phyloP scores from a whole-genome alignment of 768 basidiomycete species.

The Paxillus ammoniavirescens region DNA sequence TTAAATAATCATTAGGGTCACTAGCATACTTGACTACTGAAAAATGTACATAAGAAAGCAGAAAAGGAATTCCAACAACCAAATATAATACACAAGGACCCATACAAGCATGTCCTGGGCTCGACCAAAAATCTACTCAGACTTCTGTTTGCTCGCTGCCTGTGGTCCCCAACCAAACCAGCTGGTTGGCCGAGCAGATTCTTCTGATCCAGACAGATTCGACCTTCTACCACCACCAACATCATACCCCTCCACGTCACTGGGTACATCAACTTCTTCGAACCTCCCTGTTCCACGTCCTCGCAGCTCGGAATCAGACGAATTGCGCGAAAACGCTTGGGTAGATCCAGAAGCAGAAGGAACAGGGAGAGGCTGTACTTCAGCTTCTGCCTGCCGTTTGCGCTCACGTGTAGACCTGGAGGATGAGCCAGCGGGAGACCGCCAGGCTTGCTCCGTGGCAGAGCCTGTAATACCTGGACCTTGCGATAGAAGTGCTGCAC shows the following conservation, averaged over 20 bases:
- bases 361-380: constrained; percentile 48
- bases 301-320: constrained; percentile 45
- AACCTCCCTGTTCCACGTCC: constrained; percentile 50
- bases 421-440: constrained; percentile 29
- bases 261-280: constrained; percentile 71
- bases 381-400: constrained; percentile 52
- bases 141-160: constrained; percentile 17
- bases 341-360: constrained; percentile 33
- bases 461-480: constrained; percentile 42
- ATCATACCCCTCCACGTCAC: constrained; percentile 67
- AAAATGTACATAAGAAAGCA: background rate
- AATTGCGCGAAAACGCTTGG: constrained; percentile 31
- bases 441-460: constrained; percentile 26
- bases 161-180: constrained; percentile 35
- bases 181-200: constrained; percentile 30
- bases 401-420: constrained; percentile 41
- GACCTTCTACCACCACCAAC: constrained; percentile 21
- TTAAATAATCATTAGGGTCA: background rate
- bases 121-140: constrained; percentile 10
- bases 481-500: constrained; percentile 60
- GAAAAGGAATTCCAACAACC: background rate
- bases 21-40: background rate
- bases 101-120: background rate
- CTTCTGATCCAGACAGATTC: constrained; percentile 16
- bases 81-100: background rate